Conservation (phyloP, 2,329 filamentous ascomycete genomes). For the Microcyclospora tardicrescens region DNA sequence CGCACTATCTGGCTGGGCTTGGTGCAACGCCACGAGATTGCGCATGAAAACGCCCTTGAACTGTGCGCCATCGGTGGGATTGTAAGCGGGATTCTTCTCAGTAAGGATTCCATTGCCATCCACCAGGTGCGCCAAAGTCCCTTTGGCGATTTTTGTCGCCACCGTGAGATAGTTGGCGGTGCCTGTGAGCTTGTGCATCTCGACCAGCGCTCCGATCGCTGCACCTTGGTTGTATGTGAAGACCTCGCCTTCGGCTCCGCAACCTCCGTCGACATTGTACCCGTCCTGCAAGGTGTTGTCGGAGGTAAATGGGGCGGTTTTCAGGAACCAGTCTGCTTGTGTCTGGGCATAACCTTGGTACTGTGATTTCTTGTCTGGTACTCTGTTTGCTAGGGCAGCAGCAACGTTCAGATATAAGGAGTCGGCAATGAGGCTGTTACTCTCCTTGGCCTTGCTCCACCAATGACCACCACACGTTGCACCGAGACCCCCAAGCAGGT, state of each 20-base stretch:
- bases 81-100: constrained; percentile 13
- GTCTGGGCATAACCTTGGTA: constrained; percentile 35
- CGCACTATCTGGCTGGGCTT: constrained; percentile 32
- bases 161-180: constrained; percentile 19
- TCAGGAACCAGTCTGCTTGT: constrained; percentile 39
- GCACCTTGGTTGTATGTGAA: constrained; percentile 51
- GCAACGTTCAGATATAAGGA: constrained; percentile 42
- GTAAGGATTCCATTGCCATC: constrained; percentile 26
- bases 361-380: constrained; percentile 21
- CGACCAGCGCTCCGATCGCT: constrained; percentile 44
- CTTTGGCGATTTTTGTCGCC: constrained; percentile 25
- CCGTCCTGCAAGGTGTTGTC: constrained; percentile 41
- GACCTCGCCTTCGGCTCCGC: constrained; percentile 29
- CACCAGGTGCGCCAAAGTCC: constrained; percentile 24
- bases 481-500: constrained; percentile 29
- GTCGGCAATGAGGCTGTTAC: constrained; percentile 41
- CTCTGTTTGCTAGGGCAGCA: constrained; percentile 41
- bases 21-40: constrained; percentile 47
- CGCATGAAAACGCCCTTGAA: constrained; percentile 64
- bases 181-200: constrained; percentile 33
- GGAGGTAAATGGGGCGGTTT: constrained; percentile 35
- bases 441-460: constrained; percentile 29
- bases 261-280: constrained; percentile 25
- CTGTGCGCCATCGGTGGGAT: constrained; percentile 33
- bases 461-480: constrained; percentile 33